Conservation (phyloP, 225 moss, liverwort and hornwort species). For the Climacium dendroides region DNA sequence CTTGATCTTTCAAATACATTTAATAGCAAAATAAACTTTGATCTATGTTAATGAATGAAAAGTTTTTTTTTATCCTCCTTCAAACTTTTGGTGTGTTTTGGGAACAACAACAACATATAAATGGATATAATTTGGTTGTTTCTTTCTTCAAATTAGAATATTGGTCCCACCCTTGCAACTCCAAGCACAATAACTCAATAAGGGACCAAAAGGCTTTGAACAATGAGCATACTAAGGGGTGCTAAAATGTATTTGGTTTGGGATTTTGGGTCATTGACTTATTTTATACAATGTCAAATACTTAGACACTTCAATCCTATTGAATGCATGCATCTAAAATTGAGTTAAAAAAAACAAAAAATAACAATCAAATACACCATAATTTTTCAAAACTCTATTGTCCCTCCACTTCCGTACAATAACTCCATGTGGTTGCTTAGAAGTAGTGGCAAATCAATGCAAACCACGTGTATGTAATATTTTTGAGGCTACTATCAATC, state of each 20-base stretch:
- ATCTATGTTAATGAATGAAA: too few species aligned
- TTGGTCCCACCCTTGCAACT: neutral
- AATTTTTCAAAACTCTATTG: neutral
- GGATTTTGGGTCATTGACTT: neutral
- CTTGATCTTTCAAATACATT: too few species aligned
- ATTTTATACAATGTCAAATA: neutral
- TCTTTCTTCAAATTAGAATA: neutral
- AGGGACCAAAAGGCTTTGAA: neutral
- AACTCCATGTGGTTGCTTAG: neutral
- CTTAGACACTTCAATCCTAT: neutral
- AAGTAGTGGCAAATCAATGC: neutral
- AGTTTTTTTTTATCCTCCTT: too few species aligned
- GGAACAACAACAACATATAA: neutral
- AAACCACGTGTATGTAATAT: neutral
- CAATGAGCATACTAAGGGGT: neutral
- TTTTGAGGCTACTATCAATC: neutral
- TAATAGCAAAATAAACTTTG: too few species aligned
- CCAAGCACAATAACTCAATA: neutral
- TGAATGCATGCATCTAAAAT: neutral
- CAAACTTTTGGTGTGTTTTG: neutral
- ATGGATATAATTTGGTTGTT: neutral
- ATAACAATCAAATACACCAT: neutral
- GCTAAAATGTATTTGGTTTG: neutral
- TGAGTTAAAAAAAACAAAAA: neutral
- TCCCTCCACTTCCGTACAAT: fast-evolving